phyloP scores from a whole-genome alignment of 805 yeast species.

The Candida corydali region DNA sequence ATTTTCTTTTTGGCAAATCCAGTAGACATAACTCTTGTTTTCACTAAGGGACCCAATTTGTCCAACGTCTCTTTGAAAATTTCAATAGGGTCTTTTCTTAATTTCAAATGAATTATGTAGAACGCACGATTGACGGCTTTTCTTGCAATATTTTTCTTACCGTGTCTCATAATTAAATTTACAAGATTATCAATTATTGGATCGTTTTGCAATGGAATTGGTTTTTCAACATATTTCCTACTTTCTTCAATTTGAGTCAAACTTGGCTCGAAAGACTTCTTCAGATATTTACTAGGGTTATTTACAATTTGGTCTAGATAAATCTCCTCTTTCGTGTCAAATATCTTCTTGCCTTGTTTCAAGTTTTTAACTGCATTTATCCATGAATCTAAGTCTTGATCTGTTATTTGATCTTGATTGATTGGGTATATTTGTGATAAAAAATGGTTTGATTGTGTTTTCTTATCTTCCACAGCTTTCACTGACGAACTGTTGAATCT shows the following conservation, averaged over 20 bases:
- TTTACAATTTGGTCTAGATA: slow-evolving; percentile 34
- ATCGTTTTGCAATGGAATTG: slow-evolving; percentile 61
- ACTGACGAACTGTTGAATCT: slow-evolving; percentile 6
- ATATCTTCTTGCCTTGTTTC: slow-evolving; percentile 28
- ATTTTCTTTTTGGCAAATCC: slow-evolving; percentile 80
- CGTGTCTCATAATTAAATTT: slow-evolving; percentile 88
- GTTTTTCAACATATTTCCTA: slow-evolving; percentile 43
- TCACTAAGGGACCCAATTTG: slow-evolving; percentile 78
- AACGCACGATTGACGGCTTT: slow-evolving; percentile 71
- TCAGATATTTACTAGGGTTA: slow-evolving; percentile 31
- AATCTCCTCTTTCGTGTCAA: slow-evolving; percentile 30
- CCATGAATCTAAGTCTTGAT: slow-evolving; percentile 45
- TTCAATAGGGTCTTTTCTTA: slow-evolving; percentile 75
- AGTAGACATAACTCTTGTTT: slow-evolving; percentile 70
- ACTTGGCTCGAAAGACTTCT: slow-evolving; percentile 51
- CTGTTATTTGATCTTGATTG: slow-evolving; percentile 33
- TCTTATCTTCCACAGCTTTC: background rate
- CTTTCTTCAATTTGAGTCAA: slow-evolving; percentile 60
- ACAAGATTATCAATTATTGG: slow-evolving; percentile 74
- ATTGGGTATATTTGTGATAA: slow-evolving; percentile 36
- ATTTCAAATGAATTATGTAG: slow-evolving; percentile 68
- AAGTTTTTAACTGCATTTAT: slow-evolving; percentile 39
- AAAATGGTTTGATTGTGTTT: slow-evolving; percentile 10
- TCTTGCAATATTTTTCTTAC: slow-evolving; percentile 79
- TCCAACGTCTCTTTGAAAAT: slow-evolving; percentile 73